A percentile compares a stretch with the other conserved stretches of the same genome.
These are phyloP conservation scores for Nigrospora osmanthi DNA, from an alignment of 2,329 filamentous ascomycete genomes.

Conservation along the genomic window DNA sequence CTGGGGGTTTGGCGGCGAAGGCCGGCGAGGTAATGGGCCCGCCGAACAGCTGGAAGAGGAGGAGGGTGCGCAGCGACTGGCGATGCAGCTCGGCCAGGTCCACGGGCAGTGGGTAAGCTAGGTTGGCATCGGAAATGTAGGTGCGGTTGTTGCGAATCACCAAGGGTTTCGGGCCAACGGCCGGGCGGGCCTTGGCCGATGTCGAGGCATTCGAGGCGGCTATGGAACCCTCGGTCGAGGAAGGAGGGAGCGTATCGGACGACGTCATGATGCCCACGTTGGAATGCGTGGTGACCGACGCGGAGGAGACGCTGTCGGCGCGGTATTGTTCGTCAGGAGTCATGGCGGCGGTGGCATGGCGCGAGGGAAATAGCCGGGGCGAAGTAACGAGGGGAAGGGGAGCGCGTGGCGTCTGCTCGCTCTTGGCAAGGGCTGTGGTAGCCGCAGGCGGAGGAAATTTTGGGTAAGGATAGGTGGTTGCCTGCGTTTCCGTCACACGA, in stretches of 20 bases:
- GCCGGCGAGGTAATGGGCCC: slow-evolving; percentile 68
- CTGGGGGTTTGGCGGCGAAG: slow-evolving; percentile 59
- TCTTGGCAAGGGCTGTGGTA: not conserved
- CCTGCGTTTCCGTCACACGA: no score
- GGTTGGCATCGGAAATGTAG: slow-evolving; percentile 66
- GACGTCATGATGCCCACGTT: slow-evolving; percentile 36
- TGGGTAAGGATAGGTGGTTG: not conserved
- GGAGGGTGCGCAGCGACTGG: slow-evolving; percentile 75
- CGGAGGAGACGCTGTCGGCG: slow-evolving; percentile 38
- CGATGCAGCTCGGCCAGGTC: slow-evolving; percentile 83
- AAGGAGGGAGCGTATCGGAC: slow-evolving; percentile 32
- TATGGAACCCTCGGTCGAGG: slow-evolving; percentile 30
- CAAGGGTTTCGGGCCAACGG: slow-evolving; percentile 42
- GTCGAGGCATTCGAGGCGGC: slow-evolving; percentile 17
- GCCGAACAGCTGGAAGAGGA: slow-evolving; percentile 75
- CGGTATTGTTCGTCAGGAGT: slow-evolving; percentile 18
- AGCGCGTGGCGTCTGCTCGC: not conserved
- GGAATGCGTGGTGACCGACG: slow-evolving; percentile 31
- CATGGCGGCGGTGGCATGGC: slow-evolving; percentile 1
- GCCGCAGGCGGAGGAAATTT: not conserved
- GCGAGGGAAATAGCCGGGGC: not conserved
- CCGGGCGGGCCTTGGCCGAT: slow-evolving; percentile 12
- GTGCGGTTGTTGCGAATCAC: slow-evolving; percentile 70
- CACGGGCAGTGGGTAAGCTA: slow-evolving; percentile 78
- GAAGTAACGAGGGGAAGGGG: not conserved